Base-by-base conservation (phyloP, 352 stramenopile genomes). In the Elongisporangium anandrum region DNA sequence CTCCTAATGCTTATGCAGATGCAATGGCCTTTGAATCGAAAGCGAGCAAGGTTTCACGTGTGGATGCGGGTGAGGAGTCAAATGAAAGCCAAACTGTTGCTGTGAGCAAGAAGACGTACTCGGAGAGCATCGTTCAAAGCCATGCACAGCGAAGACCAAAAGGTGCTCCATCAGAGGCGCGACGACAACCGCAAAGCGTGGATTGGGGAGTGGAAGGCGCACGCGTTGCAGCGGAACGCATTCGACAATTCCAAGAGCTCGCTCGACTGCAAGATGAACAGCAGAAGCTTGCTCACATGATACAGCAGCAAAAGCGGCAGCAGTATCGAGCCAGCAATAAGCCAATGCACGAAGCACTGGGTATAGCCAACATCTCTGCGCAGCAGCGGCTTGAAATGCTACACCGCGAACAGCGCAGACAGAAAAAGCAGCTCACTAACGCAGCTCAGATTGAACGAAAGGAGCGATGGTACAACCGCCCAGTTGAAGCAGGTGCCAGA, bases 321-420 rank as follows among this genome's bases (percentile, higher is more conserved):
- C 59, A 79, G 20, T 61, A 77, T 21, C 65, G 75, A 22, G 57
- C 54, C 53, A 80, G 66, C n/a, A 72, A 70, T 61, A 77, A 73
- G 12, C 13, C 54, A 16, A 84, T 77, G 53, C 64, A 77, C 29
- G 65, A 68, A 47, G 16, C 56, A 17, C 64, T 88, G 16, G 80
- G 75, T 3, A 64, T 88, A 3, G 69, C 62, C 0, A 65, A 69
- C 16, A 29, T 81, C 10, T 66, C 75, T 9, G 52, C 69, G 2
- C 54, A 77, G 22, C 59, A 81, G 9, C 72, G 77, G 51, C 76
- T 79, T 23, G 54, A 58, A 8, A 38, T 70, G 55, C 69, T 66
- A 59, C 22, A 61, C 0, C 52, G 26, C 0, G 68, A 67, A 15
- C 48, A 59, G n/a, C 66, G 64, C 12, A 58, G 63, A 38, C 52